Base-by-base conservation (phyloP, 768 basidiomycete species). In the Tylopilus felleus region DNA sequence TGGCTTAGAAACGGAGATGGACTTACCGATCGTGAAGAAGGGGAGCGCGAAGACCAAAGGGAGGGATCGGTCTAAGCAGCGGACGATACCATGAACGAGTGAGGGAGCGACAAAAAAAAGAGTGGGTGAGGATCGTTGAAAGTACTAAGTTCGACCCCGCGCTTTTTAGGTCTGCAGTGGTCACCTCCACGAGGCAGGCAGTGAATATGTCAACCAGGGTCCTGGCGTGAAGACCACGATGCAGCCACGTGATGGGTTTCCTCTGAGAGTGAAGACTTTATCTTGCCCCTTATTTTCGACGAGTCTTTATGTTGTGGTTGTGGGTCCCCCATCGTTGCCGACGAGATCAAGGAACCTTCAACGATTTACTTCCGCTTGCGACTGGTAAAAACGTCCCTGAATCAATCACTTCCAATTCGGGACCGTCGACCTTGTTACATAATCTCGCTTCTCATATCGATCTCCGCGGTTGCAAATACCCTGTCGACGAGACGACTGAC, bases 381-480 rank as follows among this genome's bases (percentile, higher is more conserved):
- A 36, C 38, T 17, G 25, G 6, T 36, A 41, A 57, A 46, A 25
- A 25, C 21, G 10, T 45, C 29, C 38, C 38, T 38, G 38, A 38
- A 38, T 28, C 17, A 36, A 21, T 17, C 16, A n/a, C 41, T 60
- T 49, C 61, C 60, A 35, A 28, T 12, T 52, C 61, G 53, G 58
- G 43, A 40, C 57, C 61, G 57, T 42, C 22, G 33, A 27, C 38
- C 31, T 33, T 8, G 1, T 13, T 13, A 33, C 12, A 13, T 13
- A 33, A 33, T 33, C 31, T 33, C 31, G 12, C 31, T 33, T 8
- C 12, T 29, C 29, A 12, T 81, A 1, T 86, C 93, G 4, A 91
- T 94, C 5, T 90, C 93, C 0, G 93, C 91, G 4, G 85, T 89
- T 89, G 67, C 83, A 89, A 39, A 90, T 85, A 0, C 88, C 88